Evolutionary conservation across 441 rosid species (phyloP).

Genomic region (Syzygium syzygioides): DNA sequence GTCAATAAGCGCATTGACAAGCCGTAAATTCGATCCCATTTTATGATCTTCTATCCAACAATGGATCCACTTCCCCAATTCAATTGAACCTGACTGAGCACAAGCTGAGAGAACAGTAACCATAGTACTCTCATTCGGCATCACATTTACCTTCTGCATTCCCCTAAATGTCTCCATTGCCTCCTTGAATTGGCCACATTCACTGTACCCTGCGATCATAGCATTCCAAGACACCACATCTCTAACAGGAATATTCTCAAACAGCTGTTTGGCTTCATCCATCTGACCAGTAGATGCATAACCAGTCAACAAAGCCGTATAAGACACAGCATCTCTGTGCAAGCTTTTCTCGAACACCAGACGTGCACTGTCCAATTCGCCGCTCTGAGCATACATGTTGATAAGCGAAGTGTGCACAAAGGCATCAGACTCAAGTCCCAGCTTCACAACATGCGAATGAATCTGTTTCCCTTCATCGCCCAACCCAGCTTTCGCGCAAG

Average conservation of each 20-base stretch:
- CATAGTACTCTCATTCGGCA: slow-evolving; percentile 40
- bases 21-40: slow-evolving; percentile 28
- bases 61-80: slow-evolving; percentile 26
- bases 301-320: slow-evolving; percentile 46
- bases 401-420: slow-evolving; percentile 59
- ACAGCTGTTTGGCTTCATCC: slow-evolving; percentile 33
- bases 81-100: slow-evolving; percentile 35
- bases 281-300: slow-evolving; percentile 32
- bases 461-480: slow-evolving; percentile 45
- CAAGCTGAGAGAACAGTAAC: slow-evolving; percentile 45
- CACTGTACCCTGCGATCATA: slow-evolving; percentile 48
- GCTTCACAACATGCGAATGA: slow-evolving; percentile 47
- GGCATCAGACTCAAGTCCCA: slow-evolving; percentile 37
- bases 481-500: slow-evolving; percentile 35
- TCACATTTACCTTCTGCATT: slow-evolving; percentile 22
- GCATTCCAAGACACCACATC: slow-evolving; percentile 78
- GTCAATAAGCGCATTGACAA: slow-evolving; percentile 54
- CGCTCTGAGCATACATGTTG: slow-evolving; percentile 46
- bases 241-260: slow-evolving; percentile 51
- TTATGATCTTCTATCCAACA: slow-evolving; percentile 27
- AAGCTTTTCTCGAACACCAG: slow-evolving; percentile 42
- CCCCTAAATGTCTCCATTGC: slow-evolving; percentile 33
- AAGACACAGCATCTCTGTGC: slow-evolving; percentile 38
- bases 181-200: slow-evolving; percentile 27
- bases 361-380: slow-evolving; percentile 32